These are phyloP conservation scores for Trifolium fragiferum DNA, from an alignment of 306 rosid species.

Conservation along the genomic window DNA sequence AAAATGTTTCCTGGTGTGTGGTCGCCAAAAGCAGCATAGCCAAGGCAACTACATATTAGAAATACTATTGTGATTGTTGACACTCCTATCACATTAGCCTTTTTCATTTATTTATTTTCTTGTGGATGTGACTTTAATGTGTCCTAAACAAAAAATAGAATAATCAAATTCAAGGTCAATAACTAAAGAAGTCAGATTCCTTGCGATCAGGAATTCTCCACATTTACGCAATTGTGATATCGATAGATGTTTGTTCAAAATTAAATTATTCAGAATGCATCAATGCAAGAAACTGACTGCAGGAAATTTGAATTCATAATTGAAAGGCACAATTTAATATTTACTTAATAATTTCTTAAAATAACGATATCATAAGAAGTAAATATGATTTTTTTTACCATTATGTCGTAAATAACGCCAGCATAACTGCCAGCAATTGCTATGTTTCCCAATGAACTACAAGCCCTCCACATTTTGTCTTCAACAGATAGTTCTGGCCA, in stretches of 20 bases:
- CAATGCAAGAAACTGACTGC: neutral
- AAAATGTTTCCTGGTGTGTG: slow-evolving; percentile 66
- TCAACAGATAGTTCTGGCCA: slow-evolving; percentile 46
- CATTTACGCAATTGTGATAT: neutral
- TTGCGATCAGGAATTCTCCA: neutral
- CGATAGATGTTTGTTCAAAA: neutral
- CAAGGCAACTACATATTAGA: slow-evolving; percentile 52
- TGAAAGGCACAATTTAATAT: slow-evolving; percentile 11
- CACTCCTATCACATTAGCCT: slow-evolving; percentile 54
- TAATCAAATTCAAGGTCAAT: neutral
- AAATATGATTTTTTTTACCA: slow-evolving; percentile 43
- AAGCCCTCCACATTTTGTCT: slow-evolving; percentile 62
- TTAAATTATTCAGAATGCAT: neutral
- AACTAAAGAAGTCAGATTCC: neutral
- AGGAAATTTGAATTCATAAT: neutral
- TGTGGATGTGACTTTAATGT: slow-evolving; percentile 66
- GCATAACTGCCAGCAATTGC: slow-evolving; percentile 72
- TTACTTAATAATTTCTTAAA: neutral
- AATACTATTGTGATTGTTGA: slow-evolving; percentile 59
- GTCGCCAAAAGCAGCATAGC: slow-evolving; percentile 73
- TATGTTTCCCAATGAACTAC: slow-evolving; percentile 66
- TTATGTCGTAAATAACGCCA: slow-evolving; percentile 54
- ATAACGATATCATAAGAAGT: neutral
- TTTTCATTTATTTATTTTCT: slow-evolving; percentile 77
- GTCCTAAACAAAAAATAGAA: slow-evolving; percentile 36